phyloP scores from a whole-genome alignment of 192 early-diverging fungal species.

The Dispira simplex region DNA sequence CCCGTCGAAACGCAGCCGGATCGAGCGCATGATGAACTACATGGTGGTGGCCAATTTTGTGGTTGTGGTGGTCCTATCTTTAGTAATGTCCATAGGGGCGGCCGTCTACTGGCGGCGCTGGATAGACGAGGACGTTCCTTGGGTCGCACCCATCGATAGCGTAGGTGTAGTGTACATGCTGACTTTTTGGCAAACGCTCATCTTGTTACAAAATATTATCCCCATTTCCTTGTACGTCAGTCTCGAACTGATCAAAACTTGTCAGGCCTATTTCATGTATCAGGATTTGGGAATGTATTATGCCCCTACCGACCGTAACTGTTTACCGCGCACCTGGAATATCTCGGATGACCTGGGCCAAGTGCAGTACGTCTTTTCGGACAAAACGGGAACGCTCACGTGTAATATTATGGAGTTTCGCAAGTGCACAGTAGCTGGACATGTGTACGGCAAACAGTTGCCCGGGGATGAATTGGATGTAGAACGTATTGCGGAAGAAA shows the following conservation, averaged over 20 bases:
- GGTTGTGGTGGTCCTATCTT: constrained; percentile 31
- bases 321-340: constrained; percentile 54
- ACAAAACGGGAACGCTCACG: constrained; percentile 95
- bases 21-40: constrained; percentile 76
- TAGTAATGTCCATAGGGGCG: constrained; percentile 34
- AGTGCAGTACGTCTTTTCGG: constrained; percentile 91
- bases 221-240: constrained; percentile 93
- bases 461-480: constrained; percentile 53
- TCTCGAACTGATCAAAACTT: constrained; percentile 80
- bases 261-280: constrained; percentile 79
- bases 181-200: constrained; percentile 53
- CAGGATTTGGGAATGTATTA: constrained; percentile 79
- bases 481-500: constrained; percentile 23
- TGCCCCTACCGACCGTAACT: constrained; percentile 20
- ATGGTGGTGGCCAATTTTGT: constrained; percentile 39
- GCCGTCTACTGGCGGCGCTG: constrained; percentile 21
- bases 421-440: constrained; percentile 78
- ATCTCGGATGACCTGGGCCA: constrained; percentile 92
- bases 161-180: constrained; percentile 21
- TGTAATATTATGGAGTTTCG: constrained; percentile 96
- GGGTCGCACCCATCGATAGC: constrained; percentile 17
- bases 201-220: constrained; percentile 92
- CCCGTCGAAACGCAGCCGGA: constrained; percentile 74
- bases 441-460: constrained; percentile 66
- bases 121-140: not conserved